These are phyloP conservation scores for Penicillium sp. DNA, from an alignment of 2,329 filamentous ascomycete species.

Conservation along the genomic window DNA sequence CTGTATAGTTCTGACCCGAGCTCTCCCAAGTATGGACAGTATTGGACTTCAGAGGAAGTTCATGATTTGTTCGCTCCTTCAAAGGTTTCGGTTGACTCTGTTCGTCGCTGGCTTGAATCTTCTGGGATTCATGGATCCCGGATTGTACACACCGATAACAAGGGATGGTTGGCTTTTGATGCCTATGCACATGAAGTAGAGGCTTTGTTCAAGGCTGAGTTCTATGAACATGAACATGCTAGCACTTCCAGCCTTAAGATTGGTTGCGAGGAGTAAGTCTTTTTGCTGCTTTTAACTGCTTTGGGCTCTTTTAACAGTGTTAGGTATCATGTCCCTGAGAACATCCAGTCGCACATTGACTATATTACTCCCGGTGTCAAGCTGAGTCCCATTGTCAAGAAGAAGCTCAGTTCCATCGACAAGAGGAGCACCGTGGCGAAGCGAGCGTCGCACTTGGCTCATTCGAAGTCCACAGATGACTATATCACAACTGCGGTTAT, in stretches of 20 bases:
- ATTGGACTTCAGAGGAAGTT: slow-evolving; percentile 46
- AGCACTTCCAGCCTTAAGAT: slow-evolving; percentile 30
- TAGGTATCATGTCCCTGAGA: slow-evolving; percentile 52
- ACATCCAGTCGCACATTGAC: slow-evolving; percentile 53
- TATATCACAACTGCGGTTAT: slow-evolving; percentile 5
- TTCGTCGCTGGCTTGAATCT: slow-evolving; percentile 55
- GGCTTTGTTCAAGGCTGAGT: slow-evolving; percentile 54
- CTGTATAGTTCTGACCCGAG: slow-evolving; percentile 40
- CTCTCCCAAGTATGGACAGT: slow-evolving; percentile 45
- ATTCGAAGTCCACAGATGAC: slow-evolving; percentile 10
- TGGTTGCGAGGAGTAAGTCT: slow-evolving; percentile 40
- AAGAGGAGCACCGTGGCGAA: slow-evolving; percentile 27
- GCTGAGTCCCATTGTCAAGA: slow-evolving; percentile 39
- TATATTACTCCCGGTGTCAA: slow-evolving; percentile 59
- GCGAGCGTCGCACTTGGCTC: slow-evolving; percentile 21
- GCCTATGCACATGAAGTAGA: slow-evolving; percentile 57
- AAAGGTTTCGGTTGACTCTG: slow-evolving; percentile 49
- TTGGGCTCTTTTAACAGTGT: not conserved
- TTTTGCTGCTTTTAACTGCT: slow-evolving; percentile 11
- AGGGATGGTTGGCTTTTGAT: slow-evolving; percentile 57
- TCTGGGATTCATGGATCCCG: slow-evolving; percentile 53
- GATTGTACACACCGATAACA: slow-evolving; percentile 52
- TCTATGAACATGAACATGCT: slow-evolving; percentile 52
- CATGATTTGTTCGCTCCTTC: slow-evolving; percentile 46
- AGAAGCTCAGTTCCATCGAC: slow-evolving; percentile 41